Evolutionary conservation across 176 grass and related monocot species (phyloP), one percentile per base, ranked within the genome.

Genomic region (Oryza brachyantha): DNA sequence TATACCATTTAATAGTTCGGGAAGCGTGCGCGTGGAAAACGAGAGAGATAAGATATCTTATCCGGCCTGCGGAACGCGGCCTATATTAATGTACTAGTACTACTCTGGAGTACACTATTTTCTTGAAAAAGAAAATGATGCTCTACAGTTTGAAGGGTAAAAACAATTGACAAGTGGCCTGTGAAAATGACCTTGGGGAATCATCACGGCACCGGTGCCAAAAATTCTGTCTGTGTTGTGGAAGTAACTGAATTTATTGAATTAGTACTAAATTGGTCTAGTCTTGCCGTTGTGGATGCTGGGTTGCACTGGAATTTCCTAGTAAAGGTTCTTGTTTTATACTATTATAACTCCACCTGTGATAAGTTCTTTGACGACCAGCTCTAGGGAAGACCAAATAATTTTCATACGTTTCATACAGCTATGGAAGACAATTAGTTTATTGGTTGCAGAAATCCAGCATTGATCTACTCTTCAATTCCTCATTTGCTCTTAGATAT

Each of bases 171-270:
- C 52, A n/a, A 57, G 4, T 26, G 5, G 65, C 19, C 42, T 66
- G 63, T 52, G n/a, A 57, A 79, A 36, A 50, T 46, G 25, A 6
- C 65, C n/a, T 78, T 12, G 54, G 17, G 67, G 57, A 22, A 81
- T 0, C n/a, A 26, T 37, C 55, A 12, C 52, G 13, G 14, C 21
- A 7, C 12, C 61, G 28, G 9, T 50, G 68, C 16, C 57, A 59
- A 27, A 27, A 55, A 55, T 57, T 67, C 26, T 48, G 27, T 21
- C 43, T 77, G 19, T 10, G 36, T 62, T 42, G 25, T 42, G 24
- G 5, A 40, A 1, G 1, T 2, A 27, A 8, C 38, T 79, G 77
- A 19, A 45, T 45, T 34, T 10, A 10, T 61, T 43, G 10, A 42
- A 3, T 22, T 60, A n/a, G n/a, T n/a, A 27, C n/a, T n/a, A 60